Conservation (phyloP, 345 rosid species). For the Aethionema arabicum region DNA sequence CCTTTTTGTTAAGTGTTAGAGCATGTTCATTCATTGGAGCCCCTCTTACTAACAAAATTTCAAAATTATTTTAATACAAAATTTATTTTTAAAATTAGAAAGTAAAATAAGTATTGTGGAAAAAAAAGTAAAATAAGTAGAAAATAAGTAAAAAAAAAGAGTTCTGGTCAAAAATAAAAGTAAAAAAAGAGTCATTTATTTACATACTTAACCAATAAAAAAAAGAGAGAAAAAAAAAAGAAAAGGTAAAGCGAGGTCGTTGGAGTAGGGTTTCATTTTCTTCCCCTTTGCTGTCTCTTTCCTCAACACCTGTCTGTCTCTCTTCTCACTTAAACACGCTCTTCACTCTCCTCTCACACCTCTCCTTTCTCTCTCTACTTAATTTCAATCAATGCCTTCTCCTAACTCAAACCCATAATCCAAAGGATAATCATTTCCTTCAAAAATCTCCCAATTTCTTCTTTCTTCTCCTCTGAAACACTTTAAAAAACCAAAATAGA, state of each 20-base stretch:
- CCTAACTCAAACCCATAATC: not conserved
- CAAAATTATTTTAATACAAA: too few species aligned
- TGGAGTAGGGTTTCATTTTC: slow-evolving; percentile 29
- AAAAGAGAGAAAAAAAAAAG: not conserved
- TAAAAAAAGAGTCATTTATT: too few species aligned
- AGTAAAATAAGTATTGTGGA: too few species aligned
- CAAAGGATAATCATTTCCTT: not conserved
- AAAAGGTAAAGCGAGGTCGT: slow-evolving; percentile 9
- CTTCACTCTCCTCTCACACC: slow-evolving; percentile 31
- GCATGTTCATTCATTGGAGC: too few species aligned
- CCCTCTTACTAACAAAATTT: too few species aligned
- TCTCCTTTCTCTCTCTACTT: slow-evolving; percentile 6
- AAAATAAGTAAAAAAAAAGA: not conserved
- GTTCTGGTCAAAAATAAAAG: not conserved
- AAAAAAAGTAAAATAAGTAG: too few species aligned
- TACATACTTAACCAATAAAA: not conserved
- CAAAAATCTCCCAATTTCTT: not conserved
- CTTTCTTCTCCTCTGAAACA: not conserved
- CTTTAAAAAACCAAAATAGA: not conserved
- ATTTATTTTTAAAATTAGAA: too few species aligned
- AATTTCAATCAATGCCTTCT: not conserved
- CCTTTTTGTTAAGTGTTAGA: too few species aligned
- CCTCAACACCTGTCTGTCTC: slow-evolving; percentile 35
- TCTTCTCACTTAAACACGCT: slow-evolving; percentile 38
- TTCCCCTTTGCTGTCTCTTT: slow-evolving; percentile 31